Conservation (phyloP, 441 rosid species). For the Pelargonium fulgidum region DNA sequence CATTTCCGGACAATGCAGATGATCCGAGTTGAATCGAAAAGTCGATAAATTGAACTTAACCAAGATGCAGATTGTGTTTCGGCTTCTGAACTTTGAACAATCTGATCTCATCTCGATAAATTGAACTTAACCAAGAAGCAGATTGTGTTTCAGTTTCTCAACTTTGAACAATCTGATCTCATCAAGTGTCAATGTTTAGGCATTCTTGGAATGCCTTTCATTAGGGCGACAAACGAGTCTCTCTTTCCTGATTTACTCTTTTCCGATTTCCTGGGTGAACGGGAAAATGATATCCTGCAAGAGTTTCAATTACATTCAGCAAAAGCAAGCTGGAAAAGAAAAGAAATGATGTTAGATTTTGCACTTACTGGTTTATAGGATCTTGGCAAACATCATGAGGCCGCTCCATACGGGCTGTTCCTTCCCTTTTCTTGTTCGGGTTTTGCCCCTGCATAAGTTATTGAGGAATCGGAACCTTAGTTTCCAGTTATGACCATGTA, state of each 20-base stretch:
- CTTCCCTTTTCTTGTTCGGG: neutral
- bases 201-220: constrained; percentile 29
- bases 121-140: no score
- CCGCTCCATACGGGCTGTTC: neutral
- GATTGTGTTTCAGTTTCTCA: no score
- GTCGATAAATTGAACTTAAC: no score
- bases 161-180: no score
- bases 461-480: neutral
- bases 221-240: constrained; percentile 37
- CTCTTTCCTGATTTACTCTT: constrained; percentile 20
- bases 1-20: no score
- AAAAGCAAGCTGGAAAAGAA: neutral
- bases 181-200: neutral
- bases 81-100: no score
- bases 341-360: neutral
- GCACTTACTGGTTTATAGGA: neutral
- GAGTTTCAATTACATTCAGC: constrained; percentile 1
- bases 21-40: no score
- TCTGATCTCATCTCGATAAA: no score
- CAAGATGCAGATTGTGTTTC: no score
- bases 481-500: neutral
- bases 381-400: neutral
- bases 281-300: constrained; percentile 26
- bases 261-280: constrained; percentile 41
- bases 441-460: neutral